A percentile compares a stretch with the other conserved stretches of the same genome.
These are phyloP conservation scores for Rhizopogon vinicolor DNA, from an alignment of 768 basidiomycete species.

Conservation along the genomic window DNA sequence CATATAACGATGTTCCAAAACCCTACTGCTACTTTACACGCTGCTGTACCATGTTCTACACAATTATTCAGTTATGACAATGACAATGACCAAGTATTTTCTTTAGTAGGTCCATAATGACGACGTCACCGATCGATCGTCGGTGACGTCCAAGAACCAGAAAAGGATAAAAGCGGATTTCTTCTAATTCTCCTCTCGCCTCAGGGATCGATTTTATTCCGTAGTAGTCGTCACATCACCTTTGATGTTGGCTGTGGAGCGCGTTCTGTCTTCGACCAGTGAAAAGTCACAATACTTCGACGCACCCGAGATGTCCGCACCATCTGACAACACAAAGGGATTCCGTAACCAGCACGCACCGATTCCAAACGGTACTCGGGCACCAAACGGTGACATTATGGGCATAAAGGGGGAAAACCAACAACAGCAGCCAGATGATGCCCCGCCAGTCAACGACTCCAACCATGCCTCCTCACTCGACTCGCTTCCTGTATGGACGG, in stretches of 20 bases:
- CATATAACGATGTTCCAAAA: no score
- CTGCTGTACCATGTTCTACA: no score
- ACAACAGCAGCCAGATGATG: neutral
- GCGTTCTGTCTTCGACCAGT: conserved; percentile 18
- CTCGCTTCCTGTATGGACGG: conserved; percentile 18
- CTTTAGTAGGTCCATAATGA: no score
- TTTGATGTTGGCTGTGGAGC: neutral
- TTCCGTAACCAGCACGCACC: neutral
- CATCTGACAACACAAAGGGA: neutral
- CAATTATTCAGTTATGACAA: no score
- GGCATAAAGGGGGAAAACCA: neutral
- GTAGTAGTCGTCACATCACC: neutral
- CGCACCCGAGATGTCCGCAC: conserved; percentile 29
- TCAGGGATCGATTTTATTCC: neutral
- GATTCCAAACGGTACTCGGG: neutral
- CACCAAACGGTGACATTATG: neutral
- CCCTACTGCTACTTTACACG: no score
- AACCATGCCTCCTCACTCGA: conserved; percentile 9
- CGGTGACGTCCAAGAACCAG: no score
- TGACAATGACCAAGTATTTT: no score
- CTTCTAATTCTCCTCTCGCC: no score
- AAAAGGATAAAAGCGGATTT: no score
- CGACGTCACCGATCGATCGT: no score
- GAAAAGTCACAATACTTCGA: conserved; percentile 40
- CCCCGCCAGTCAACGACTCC: no score